A percentile compares a stretch with the other conserved stretches of the same genome.
phyloP scores from a whole-genome alignment of 176 grass and related monocot species.

The Dendrocalamus sinicus region DNA sequence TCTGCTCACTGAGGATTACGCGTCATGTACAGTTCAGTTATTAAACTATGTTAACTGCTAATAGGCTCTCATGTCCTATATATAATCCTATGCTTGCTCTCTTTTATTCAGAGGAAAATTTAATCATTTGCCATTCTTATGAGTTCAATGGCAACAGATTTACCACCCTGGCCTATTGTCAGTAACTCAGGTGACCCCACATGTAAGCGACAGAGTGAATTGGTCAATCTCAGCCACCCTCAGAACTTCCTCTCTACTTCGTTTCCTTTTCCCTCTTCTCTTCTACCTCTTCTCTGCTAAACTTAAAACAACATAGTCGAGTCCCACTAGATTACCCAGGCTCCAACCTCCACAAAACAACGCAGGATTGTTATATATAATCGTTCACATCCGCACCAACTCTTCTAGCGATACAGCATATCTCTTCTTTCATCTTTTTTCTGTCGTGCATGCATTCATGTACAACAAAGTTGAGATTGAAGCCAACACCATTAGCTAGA shows the following conservation, averaged over 20 bases:
- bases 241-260: constrained; percentile 25
- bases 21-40: constrained; percentile 43
- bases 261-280: constrained; percentile 28
- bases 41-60: constrained; percentile 47
- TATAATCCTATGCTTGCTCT: constrained; percentile 42
- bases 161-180: no score
- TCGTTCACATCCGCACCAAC: constrained; percentile 19
- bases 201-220: no score
- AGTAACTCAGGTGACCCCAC: no score
- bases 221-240: no score
- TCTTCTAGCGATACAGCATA: constrained; percentile 43
- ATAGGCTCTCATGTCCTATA: constrained; percentile 23
- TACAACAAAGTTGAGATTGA: constrained; percentile 35
- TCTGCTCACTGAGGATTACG: constrained; percentile 20
- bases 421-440: constrained; percentile 33
- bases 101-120: no score
- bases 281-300: background rate
- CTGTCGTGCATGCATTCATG: constrained; percentile 41
- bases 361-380: constrained; percentile 40
- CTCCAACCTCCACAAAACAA: constrained; percentile 28
- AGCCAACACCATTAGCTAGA: constrained; percentile 48
- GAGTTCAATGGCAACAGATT: no score
- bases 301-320: constrained; percentile 22
- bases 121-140: no score
- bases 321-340: constrained; percentile 23